Conservation (phyloP, 2,329 filamentous ascomycete genomes). For the Mycocentrospora acerina region DNA sequence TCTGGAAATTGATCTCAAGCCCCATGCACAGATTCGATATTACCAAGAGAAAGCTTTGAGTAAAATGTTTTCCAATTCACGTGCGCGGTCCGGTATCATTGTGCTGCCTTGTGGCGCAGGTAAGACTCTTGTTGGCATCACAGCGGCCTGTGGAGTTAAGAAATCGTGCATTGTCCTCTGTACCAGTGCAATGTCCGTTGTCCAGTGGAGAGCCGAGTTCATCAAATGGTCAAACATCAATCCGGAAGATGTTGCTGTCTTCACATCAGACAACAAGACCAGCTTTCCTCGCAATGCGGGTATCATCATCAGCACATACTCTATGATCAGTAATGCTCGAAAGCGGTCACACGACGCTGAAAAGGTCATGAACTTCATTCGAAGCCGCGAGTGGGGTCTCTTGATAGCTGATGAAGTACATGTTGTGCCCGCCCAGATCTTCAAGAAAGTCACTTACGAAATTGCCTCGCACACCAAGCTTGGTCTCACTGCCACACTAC, state of each 20-base stretch:
- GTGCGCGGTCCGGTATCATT: slow-evolving; percentile 96
- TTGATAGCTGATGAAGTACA: slow-evolving; percentile 98
- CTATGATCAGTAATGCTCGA: slow-evolving; percentile 93
- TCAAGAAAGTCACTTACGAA: slow-evolving; percentile 86
- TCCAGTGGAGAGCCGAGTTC: slow-evolving; percentile 96
- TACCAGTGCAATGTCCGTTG: slow-evolving; percentile 96
- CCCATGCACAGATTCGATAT: slow-evolving; percentile 83
- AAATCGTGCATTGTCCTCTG: slow-evolving; percentile 94
- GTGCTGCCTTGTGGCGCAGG: slow-evolving; percentile 95
- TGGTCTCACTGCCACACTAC: slow-evolving; percentile 86
- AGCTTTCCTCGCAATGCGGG: slow-evolving; percentile 85
- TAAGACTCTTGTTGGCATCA: slow-evolving; percentile 97
- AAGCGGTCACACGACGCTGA: slow-evolving; percentile 88
- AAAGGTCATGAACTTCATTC: slow-evolving; percentile 97
- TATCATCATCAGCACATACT: slow-evolving; percentile 96
- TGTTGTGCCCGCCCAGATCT: slow-evolving; percentile 95
- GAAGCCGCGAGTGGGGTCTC: slow-evolving; percentile 88
- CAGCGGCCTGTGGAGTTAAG: slow-evolving; percentile 95
- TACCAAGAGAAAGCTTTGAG: slow-evolving; percentile 97
- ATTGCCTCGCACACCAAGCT: slow-evolving; percentile 96
- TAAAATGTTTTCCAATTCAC: slow-evolving; percentile 99
- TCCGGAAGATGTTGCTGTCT: slow-evolving; percentile 88
- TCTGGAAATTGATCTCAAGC: slow-evolving; percentile 88
- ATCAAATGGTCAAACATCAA: slow-evolving; percentile 99
- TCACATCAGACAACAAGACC: slow-evolving; percentile 90